Conservation (phyloP, 2,329 filamentous ascomycete genomes). For the Metarhizium sp. region DNA sequence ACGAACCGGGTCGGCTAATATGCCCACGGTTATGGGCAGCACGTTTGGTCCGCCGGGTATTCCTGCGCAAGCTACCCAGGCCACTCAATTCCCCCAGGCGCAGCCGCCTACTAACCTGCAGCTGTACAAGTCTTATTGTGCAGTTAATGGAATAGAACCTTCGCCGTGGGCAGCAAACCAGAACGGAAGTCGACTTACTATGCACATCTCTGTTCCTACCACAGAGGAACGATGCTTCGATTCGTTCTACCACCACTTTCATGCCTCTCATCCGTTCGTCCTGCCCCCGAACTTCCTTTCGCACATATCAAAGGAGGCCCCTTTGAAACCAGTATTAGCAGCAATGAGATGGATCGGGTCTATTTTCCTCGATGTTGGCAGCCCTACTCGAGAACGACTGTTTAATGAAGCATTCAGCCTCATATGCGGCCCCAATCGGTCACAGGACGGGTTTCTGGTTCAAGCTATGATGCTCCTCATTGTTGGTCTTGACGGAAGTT, state of each 20-base stretch:
- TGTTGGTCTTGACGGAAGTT: conserved; percentile 68
- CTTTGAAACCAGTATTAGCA: conserved; percentile 39
- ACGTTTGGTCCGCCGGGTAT: conserved; percentile 6
- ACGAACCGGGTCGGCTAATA: conserved; percentile 10
- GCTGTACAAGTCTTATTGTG: conserved; percentile 26
- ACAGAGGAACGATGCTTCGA: conserved; percentile 45
- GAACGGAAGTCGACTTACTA: conserved; percentile 6
- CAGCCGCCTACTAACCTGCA: conserved; percentile 22
- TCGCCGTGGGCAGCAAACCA: conserved; percentile 11
- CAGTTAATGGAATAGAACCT: conserved; percentile 16
- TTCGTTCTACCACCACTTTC: conserved; percentile 50
- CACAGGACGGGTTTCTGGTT: conserved; percentile 53
- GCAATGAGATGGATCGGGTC: conserved; percentile 49
- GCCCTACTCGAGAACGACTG: conserved; percentile 33
- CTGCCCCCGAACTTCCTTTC: conserved; percentile 43
- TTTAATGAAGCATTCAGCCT: conserved; percentile 49
- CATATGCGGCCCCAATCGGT: conserved; percentile 34
- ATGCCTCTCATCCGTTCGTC: conserved; percentile 47
- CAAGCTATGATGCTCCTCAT: conserved; percentile 72
- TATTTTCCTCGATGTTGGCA: conserved; percentile 40
- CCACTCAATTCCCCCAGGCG: conserved; percentile 12
- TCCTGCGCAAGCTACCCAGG: conserved; percentile 6
- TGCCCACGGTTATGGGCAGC: conserved; percentile 1
- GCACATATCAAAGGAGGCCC: conserved; percentile 36
- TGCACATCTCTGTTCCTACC: conserved; percentile 18